Conservation (phyloP, 345 rosid genomes). For the Noccaea caerulescens region DNA sequence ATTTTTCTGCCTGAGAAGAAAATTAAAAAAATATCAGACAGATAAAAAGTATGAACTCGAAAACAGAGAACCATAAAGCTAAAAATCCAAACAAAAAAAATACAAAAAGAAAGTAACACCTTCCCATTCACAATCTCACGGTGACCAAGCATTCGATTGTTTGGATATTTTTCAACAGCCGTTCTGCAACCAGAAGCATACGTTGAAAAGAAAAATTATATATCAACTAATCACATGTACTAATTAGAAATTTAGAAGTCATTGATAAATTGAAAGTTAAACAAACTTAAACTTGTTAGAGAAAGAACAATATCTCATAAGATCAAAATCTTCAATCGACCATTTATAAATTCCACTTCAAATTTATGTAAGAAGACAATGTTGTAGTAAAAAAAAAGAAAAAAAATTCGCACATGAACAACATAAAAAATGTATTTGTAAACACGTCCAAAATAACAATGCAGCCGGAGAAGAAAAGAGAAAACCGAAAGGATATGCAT, state of each 20-base stretch:
- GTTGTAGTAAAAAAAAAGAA: too few species aligned
- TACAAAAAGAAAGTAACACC: conserved; percentile 42
- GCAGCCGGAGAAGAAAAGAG: neutral
- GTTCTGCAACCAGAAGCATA: conserved; percentile 50
- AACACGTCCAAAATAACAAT: neutral
- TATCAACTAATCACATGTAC: neutral
- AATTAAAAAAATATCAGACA: neutral
- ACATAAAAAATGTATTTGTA: too few species aligned
- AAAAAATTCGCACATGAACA: too few species aligned
- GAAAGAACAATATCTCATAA: too few species aligned
- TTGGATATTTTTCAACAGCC: conserved; percentile 70
- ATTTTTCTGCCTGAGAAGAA: conserved; percentile 63
- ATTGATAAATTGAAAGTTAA: too few species aligned
- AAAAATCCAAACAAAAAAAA: neutral
- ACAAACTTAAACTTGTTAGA: too few species aligned
- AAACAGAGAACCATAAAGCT: neutral
- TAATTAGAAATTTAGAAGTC: neutral
- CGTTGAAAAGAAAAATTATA: too few species aligned
- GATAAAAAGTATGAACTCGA: neutral
- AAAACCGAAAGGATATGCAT: too few species aligned
- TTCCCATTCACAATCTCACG: conserved; percentile 69
- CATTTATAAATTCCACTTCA: too few species aligned
- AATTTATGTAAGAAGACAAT: too few species aligned
- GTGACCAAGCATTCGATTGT: conserved; percentile 73
- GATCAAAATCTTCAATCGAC: too few species aligned